Percentiles rank a stretch among this genome's conserved stretches.
phyloP scores from a whole-genome alignment of 768 basidiomycete species.

The Rhizopogon roseolus region DNA sequence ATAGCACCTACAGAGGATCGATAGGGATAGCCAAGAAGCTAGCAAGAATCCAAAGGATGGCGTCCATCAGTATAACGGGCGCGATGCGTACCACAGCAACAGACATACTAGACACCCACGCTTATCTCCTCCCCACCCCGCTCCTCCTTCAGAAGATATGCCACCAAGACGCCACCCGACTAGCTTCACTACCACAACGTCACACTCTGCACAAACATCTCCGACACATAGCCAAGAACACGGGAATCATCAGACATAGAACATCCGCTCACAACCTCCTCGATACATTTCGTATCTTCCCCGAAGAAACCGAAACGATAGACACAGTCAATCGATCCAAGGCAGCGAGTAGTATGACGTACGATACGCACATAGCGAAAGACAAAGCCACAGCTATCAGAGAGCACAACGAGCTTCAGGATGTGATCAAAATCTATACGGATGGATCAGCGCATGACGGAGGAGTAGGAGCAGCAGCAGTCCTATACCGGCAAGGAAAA shows the following conservation, averaged over 20 bases:
- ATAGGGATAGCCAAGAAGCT: neutral
- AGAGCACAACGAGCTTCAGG: neutral
- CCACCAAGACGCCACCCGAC: conserved; percentile 1
- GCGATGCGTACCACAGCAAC: conserved; percentile 8
- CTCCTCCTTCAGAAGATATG: neutral
- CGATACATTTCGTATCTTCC: neutral
- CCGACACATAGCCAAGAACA: neutral
- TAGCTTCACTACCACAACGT: conserved; percentile 4
- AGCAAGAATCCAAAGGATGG: conserved; percentile 11
- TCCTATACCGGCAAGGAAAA: neutral
- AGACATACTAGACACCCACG: conserved; percentile 7
- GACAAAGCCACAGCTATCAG: neutral
- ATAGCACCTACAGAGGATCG: neutral
- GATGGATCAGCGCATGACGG: neutral
- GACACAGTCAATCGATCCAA: neutral
- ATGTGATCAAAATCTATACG: neutral
- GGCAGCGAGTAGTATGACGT: neutral
- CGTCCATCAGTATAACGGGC: conserved; percentile 11
- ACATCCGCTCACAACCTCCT: conserved; percentile 12
- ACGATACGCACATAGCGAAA: neutral
- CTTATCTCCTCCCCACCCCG: conserved; percentile 5
- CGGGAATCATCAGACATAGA: neutral
- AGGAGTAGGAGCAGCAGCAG: neutral
- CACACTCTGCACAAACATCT: conserved; percentile 4
- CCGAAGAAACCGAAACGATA: neutral